Evolutionary conservation across 1,284 basidiomycete genomes (phyloP), one percentile per base, ranked within the genome.

Genomic region (Sparassis latifolia): DNA sequence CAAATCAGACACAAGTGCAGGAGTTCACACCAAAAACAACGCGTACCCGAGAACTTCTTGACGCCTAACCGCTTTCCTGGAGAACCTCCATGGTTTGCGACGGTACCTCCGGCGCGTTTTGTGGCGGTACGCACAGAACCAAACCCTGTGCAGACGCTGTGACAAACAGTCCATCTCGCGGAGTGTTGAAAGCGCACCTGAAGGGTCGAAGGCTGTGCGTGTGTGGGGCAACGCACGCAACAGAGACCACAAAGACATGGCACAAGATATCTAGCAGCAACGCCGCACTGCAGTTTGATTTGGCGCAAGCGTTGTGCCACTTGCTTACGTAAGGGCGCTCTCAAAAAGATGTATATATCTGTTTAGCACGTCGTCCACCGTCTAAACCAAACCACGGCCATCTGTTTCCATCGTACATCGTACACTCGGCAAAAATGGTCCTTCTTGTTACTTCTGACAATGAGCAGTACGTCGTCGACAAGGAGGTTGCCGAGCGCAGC

Each of bases 401-500:
- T 37, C 35, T 12, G 12, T 12, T 37, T 12, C 12, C 35, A 37
- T 37, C 35, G 35, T 12, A 37, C 20, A 37, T 37, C 35, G 7
- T 37, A 7, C 35, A 37, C 35, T 6, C 35, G 20, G 20, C 20
- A 38, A 76, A 62, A 61, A 89, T 89, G 86, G 85, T 89, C 65
- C 77, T 82, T 60, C 84, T 91, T 69, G 81, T 85, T 64, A 90
- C 95, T 46, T 97, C 96, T 44, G 96, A 99, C 72, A 95, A 93
- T 63, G 96, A 98, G 72, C 82, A 89, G 59, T 99, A 97, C 73
- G 81, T 81, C 55, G 91, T 96, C 58, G 94, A 97, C 67, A 89
- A 88, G 70, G 92, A 96, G 58, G 91, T 99, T 52, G 94, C 93
- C 52, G 92, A 94, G 75, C 89, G 95, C 67, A 92, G 86, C 58